Evolutionary conservation across 345 rosid species (phyloP), one percentile per base, ranked within the genome.

Genomic region (Citrus mangshanensis): DNA sequence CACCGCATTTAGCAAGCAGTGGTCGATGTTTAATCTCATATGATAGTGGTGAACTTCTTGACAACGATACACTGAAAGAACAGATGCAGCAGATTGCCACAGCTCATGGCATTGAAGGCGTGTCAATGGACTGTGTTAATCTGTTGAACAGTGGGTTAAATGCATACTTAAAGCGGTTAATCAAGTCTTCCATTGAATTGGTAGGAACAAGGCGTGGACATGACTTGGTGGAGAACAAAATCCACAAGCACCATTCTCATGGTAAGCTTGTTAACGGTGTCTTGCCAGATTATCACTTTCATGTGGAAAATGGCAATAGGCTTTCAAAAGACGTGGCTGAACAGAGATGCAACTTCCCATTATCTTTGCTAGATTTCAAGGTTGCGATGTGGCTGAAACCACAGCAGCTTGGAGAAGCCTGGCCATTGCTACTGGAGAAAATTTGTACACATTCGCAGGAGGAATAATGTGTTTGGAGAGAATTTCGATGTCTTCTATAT

Each of bases 401-500:
- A 55, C 90, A 79, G 74, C 86, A 84, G 62, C 92, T 86, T 9
- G 88, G 89, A 34, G 90, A 84, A 81, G 82, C 85, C 68, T 85
- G 92, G 89, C 86, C 89, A 38, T 69, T 80, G 87, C 75, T 82
- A 80, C 80, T 85, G 76, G 92, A 87, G 86, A 87, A 81, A 84
- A 87, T 84, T 38, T 83, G 77, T 54, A 25, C 68, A 37, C 70
- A 64, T 70, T 67, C 75, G 19, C 80, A 74, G 13, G 76, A 81
- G 24, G 82, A 81, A 67, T 80, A 77, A 81, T 72, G 65, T 56
- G 73, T 51, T 56, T 38, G 69, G 32, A 66, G 72, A 24, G 74
- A 70, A 61, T 19, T 73, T 13, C 21, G 25, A 27, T 49, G 37
- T 9, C 8, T 62, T 34, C 49, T 10, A 63, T 24, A 24, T 12